Base-by-base conservation (phyloP, 768 basidiomycete genomes). In the Agaricus sinodeliciosus region DNA sequence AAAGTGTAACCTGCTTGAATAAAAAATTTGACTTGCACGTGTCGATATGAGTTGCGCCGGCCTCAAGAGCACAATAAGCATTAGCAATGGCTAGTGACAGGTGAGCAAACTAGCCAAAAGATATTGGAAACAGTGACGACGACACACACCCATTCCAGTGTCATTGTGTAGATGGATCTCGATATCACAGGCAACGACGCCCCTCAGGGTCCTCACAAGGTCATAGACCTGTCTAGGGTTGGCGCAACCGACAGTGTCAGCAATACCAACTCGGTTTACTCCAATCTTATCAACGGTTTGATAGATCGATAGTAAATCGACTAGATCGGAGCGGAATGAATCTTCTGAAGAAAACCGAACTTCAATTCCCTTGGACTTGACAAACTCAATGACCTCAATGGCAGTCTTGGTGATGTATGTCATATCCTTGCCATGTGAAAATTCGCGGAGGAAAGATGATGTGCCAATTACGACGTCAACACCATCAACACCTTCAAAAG, bases 371-470 rank as follows among this genome's bases (percentile, higher is more conserved):
- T 97, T 99, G 76, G 90, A 94, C 80, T 99, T 99, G 81, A 99
- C 95, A 62, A 87, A 99, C 62, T 95, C 83, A 72, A 99, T 99
- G 61, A 99, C 96, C 69, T 97, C 94, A 62, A 97, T 93, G 55
- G 95, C 95, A 36, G 92, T 89, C 74, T 94, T 97, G 77, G 95
- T 95, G 75, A 99, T 99, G 75, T 96, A 99, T 43, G 91, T 75
- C 92, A 99, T 99, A 70, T 98, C 96, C 82, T 98, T 99, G 65
- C 96, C 96, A 69, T 99, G 96, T 25, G 95, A 97, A 81, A 98
- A 96, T 74, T 99, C 94, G 62, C 95, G 87, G 46, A 98, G 85
- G 87, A 96, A 99, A 39, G 94, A 97, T 9, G 94, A 97, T 8
- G 96, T 98, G 34, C 96, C 95, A 58, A 99, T 98, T 69, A 98